These are phyloP conservation scores for Colletotrichum tabaci DNA, from an alignment of 2,329 filamentous ascomycete genomes.

Conservation along the genomic window DNA sequence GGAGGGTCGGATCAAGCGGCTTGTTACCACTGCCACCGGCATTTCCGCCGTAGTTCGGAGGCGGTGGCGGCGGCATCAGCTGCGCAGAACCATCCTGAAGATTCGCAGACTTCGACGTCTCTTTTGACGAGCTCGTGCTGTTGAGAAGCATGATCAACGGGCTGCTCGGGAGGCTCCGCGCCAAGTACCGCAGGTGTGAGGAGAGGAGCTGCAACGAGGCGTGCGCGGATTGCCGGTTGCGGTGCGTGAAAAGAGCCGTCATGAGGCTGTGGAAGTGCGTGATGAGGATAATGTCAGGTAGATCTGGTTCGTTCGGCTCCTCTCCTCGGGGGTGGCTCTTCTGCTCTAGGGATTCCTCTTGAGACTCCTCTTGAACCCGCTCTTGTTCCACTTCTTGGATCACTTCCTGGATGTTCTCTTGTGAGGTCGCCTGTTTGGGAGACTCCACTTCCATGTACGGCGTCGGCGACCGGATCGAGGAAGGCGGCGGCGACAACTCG, in stretches of 20 bases:
- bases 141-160: slow-evolving; percentile 71
- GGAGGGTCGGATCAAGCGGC: slow-evolving; percentile 60
- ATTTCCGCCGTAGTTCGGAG: slow-evolving; percentile 8
- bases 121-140: slow-evolving; percentile 55
- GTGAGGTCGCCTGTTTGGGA: not conserved
- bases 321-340: not conserved
- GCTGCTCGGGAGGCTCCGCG: slow-evolving; percentile 56
- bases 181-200: slow-evolving; percentile 61
- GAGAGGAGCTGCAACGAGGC: slow-evolving; percentile 63
- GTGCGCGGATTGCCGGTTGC: slow-evolving; percentile 64
- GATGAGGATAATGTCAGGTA: slow-evolving; percentile 66
- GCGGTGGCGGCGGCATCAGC: slow-evolving; percentile 8
- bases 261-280: slow-evolving; percentile 69
- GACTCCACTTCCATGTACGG: not conserved
- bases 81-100: slow-evolving; percentile 4
- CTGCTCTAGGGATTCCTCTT: not conserved
- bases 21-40: slow-evolving; percentile 2
- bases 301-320: slow-evolving; percentile 9
- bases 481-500: slow-evolving; percentile 42
- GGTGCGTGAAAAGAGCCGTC: slow-evolving; percentile 65
- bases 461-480: slow-evolving; percentile 23
- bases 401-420: too few species aligned
- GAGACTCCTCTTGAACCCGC: not conserved
- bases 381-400: not conserved
- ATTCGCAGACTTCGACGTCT: slow-evolving; percentile 3